A percentile compares a stretch with the other conserved stretches of the same genome.
Evolutionary conservation across 305 asterid genomes (phyloP).

Genomic region (Solanum hybrid): DNA sequence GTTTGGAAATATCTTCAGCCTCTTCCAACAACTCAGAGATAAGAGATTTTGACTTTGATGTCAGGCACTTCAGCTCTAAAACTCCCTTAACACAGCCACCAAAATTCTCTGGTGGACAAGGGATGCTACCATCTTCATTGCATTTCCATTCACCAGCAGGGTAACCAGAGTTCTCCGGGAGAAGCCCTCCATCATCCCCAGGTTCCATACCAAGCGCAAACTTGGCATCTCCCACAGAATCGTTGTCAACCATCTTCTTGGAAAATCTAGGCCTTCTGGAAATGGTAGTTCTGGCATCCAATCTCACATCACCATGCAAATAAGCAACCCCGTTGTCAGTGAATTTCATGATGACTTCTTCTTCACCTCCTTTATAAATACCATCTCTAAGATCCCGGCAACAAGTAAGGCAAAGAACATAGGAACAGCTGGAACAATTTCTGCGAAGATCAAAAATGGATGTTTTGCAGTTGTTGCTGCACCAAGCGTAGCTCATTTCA

Average conservation of each 20-base stretch:
- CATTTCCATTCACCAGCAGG: conserved; percentile 16
- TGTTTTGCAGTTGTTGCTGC: conserved; percentile 16
- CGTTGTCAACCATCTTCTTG: background rate
- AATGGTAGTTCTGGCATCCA: background rate
- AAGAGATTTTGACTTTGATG: conserved; percentile 11
- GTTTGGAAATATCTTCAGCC: conserved; percentile 16
- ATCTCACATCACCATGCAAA: conserved; percentile 26
- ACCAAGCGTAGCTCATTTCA: background rate
- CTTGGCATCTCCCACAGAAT: background rate
- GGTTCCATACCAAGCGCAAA: background rate
- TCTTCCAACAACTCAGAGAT: conserved; percentile 21
- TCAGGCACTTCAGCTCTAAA: conserved; percentile 39
- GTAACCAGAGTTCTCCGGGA: background rate
- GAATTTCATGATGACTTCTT: conserved; percentile 10
- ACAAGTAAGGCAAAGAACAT: conserved; percentile 41
- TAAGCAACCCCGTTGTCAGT: conserved; percentile 14
- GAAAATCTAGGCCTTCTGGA: background rate
- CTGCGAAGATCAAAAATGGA: conserved; percentile 8
- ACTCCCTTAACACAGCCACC: conserved; percentile 49
- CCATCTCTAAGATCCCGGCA: conserved; percentile 42
- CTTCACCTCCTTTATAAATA: conserved; percentile 20
- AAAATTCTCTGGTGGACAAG: conserved; percentile 31
- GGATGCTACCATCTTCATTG: conserved; percentile 28
- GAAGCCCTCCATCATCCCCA: background rate
- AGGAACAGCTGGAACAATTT: conserved; percentile 14